These are phyloP conservation scores for Chaetomiaceae sp. DNA, from an alignment of 2,329 filamentous ascomycete species.

Conservation along the genomic window DNA sequence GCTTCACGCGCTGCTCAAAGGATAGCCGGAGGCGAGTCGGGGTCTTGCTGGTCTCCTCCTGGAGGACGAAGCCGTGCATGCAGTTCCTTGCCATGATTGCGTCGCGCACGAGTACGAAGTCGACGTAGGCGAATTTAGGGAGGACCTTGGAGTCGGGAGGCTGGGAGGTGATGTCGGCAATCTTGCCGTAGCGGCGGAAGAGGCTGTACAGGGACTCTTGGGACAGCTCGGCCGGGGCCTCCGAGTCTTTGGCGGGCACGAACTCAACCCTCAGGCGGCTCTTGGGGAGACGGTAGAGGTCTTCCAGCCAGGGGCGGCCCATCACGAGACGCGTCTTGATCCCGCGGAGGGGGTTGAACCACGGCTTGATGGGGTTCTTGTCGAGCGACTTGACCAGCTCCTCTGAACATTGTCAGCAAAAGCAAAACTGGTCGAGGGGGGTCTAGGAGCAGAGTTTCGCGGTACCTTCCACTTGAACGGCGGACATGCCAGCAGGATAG, in stretches of 20 bases:
- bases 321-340: conserved; percentile 70
- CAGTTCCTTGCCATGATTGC: conserved; percentile 90
- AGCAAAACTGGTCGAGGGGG: neutral
- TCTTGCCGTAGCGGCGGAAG: conserved; percentile 86
- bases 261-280: conserved; percentile 79
- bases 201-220: conserved; percentile 84
- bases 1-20: conserved; percentile 75
- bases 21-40: conserved; percentile 76
- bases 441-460: neutral
- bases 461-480: conserved; percentile 41
- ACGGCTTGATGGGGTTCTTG: conserved; percentile 71
- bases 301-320: conserved; percentile 90
- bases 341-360: conserved; percentile 78
- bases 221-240: conserved; percentile 60
- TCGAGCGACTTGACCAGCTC: conserved; percentile 60
- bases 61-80: conserved; percentile 75
- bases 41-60: conserved; percentile 65
- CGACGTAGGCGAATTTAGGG: conserved; percentile 74
- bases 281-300: conserved; percentile 78
- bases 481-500: conserved; percentile 39
- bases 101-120: conserved; percentile 68
- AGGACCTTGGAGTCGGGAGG: conserved; percentile 79
- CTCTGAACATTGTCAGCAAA: conserved; percentile 29
- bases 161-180: conserved; percentile 78
- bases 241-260: conserved; percentile 64